Percentiles rank a stretch among this genome's conserved stretches.
Evolutionary conservation across 768 basidiomycete species (phyloP).

Genomic region (Udeniomyces megalosporus): DNA sequence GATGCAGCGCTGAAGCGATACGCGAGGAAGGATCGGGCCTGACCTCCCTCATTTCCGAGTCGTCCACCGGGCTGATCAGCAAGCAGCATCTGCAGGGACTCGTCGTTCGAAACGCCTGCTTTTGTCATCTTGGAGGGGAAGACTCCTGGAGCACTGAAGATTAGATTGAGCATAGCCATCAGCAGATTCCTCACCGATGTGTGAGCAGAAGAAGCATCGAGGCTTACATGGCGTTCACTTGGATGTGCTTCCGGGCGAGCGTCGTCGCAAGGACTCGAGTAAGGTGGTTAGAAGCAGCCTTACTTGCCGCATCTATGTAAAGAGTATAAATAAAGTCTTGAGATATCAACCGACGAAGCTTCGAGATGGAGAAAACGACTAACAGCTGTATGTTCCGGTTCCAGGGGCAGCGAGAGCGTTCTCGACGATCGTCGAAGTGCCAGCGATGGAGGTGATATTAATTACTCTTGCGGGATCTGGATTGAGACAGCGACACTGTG

Average conservation of each 20-base stretch:
- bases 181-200: no score
- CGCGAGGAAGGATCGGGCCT: no score
- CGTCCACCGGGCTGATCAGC: conserved; percentile 38
- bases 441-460: conserved; percentile 61
- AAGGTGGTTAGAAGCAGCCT: conserved; percentile 74
- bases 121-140: conserved; percentile 79
- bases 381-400: conserved; percentile 63
- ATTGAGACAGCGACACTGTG: background rate
- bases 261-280: conserved; percentile 55
- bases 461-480: conserved; percentile 57
- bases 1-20: no score
- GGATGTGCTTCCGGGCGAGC: conserved; percentile 44
- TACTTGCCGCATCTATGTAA: conserved; percentile 55
- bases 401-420: conserved; percentile 39
- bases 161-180: no score
- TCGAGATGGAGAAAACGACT: conserved; percentile 25
- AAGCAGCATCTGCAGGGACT: conserved; percentile 38
- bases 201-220: no score
- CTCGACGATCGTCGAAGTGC: conserved; percentile 41
- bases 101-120: conserved; percentile 43
- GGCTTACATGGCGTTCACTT: conserved; percentile 54
- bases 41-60: conserved; percentile 21
- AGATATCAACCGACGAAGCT: background rate
- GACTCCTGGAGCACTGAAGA: conserved; percentile 43
- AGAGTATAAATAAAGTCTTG: background rate